Conservation (phyloP, 306 rosid species). For the Aeschynomene evenia region DNA sequence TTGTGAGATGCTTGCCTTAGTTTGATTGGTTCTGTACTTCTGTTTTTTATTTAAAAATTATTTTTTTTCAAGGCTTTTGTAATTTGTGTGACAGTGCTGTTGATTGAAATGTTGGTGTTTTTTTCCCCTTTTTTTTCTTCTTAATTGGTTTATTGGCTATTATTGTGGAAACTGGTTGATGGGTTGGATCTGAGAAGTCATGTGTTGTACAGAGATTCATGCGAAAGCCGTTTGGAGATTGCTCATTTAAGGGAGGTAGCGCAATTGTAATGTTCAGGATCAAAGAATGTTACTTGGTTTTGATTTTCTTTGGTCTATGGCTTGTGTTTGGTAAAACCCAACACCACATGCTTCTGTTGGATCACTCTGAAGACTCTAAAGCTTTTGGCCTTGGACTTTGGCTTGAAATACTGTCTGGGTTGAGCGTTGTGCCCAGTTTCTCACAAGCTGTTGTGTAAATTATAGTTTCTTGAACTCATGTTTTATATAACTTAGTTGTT, state of each 20-base stretch:
- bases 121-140: background rate
- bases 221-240: conserved; percentile 42
- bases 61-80: conserved; percentile 21
- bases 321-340: conserved; percentile 54
- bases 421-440: conserved; percentile 42
- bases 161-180: conserved; percentile 41
- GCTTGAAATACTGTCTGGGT: conserved; percentile 44
- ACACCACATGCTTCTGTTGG: conserved; percentile 49
- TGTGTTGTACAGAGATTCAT: conserved; percentile 55
- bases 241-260: conserved; percentile 41
- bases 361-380: conserved; percentile 47
- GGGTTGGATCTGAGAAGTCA: conserved; percentile 65
- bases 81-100: conserved; percentile 25
- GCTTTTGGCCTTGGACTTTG: conserved; percentile 42
- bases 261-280: conserved; percentile 54
- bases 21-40: conserved; percentile 36
- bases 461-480: conserved; percentile 41
- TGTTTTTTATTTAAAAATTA: background rate
- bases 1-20: conserved; percentile 32
- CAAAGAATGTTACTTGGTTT: conserved; percentile 43
- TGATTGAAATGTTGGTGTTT: conserved; percentile 33
- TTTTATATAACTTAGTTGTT: conserved; percentile 48
- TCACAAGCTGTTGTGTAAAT: conserved; percentile 42
- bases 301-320: conserved; percentile 43
- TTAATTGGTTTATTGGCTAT: conserved; percentile 23